Conservation (phyloP, 192 early-diverging fungal species). For the Linnemannia elongata region DNA sequence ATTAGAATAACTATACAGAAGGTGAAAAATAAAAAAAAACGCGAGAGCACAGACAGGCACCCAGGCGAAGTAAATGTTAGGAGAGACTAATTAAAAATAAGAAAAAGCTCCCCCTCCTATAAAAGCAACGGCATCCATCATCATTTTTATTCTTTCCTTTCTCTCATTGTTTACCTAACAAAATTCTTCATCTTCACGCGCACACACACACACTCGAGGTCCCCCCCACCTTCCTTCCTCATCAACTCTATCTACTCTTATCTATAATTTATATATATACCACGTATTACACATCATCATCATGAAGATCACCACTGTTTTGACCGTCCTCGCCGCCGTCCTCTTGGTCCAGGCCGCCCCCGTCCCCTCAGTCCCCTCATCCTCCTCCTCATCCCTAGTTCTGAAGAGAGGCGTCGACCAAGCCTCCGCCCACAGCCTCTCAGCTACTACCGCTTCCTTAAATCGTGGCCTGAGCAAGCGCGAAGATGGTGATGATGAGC, state of each 20-base stretch:
- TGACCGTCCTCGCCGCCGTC: slow-evolving; percentile 33
- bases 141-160: not conserved
- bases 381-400: not conserved
- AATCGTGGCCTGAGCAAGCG: not conserved
- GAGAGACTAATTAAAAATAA: too few species aligned
- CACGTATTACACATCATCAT: not conserved
- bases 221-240: not conserved
- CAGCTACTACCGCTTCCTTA: not conserved
- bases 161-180: not conserved
- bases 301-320: slow-evolving; percentile 32
- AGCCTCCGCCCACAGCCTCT: not conserved
- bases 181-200: not conserved
- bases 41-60: not conserved
- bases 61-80: not conserved
- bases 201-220: not conserved
- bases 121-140: not conserved
- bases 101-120: not conserved
- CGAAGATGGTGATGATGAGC: not conserved
- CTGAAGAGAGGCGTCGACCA: not conserved
- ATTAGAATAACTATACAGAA: not conserved
- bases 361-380: not conserved
- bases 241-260: not conserved
- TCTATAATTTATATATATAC: not conserved
- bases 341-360: slow-evolving; percentile 36
- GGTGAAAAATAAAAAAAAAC: not conserved